Percentiles rank a stretch among this genome's conserved stretches.
Evolutionary conservation across 169 alveolate genomes (phyloP).

Genomic region (Plasmodium knowlesi): DNA sequence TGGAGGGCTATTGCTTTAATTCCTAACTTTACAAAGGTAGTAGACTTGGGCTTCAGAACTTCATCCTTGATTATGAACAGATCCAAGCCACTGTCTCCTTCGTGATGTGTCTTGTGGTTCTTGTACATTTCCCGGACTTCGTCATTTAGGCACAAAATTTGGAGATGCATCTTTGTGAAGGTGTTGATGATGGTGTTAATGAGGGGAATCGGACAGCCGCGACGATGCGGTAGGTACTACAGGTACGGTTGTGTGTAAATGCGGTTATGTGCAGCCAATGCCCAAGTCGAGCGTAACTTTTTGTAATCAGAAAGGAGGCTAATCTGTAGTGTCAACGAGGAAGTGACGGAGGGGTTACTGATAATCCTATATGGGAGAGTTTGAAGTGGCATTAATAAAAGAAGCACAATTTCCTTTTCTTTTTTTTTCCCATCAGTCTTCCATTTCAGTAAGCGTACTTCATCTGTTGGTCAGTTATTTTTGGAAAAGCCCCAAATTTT

Average conservation of each 20-base stretch:
- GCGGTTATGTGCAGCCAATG: background rate
- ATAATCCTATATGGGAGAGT: background rate
- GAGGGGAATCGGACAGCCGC: background rate
- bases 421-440: background rate
- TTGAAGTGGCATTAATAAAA: background rate
- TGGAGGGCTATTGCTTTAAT: slow-evolving; percentile 90
- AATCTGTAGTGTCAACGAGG: background rate
- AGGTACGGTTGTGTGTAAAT: background rate
- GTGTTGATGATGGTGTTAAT: background rate
- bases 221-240: background rate
- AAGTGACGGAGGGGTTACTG: background rate
- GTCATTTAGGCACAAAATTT: slow-evolving; percentile 75
- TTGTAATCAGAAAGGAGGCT: background rate
- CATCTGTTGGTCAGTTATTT: background rate
- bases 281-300: background rate
- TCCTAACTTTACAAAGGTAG: slow-evolving; percentile 88
- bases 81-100: slow-evolving; percentile 93
- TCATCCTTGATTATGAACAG: slow-evolving; percentile 88
- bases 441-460: background rate
- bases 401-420: background rate
- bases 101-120: slow-evolving; percentile 87
- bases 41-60: slow-evolving; percentile 87
- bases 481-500: background rate
- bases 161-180: slow-evolving; percentile 78
- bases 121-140: slow-evolving; percentile 80